Evolutionary conservation across 225 moss, liverwort and hornwort genomes (phyloP).

Genomic region (Bryoerythrophyllum caledonicum): DNA sequence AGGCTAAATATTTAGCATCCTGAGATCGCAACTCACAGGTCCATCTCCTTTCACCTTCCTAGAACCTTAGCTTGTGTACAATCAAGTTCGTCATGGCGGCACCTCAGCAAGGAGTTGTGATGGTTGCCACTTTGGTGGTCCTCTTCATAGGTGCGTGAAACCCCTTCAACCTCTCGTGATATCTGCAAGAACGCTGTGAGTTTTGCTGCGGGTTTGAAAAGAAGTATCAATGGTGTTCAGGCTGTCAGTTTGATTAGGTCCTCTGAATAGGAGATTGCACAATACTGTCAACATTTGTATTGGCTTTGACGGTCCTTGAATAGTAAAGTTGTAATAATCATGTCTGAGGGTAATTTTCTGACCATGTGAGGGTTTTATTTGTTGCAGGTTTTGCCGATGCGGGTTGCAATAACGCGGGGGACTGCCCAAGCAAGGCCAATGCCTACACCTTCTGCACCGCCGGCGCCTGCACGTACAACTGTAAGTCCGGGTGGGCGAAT

Average conservation of each 20-base stretch:
- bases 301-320: too few relatives aligned
- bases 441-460: background rate
- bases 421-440: background rate
- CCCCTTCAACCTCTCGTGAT: too few relatives aligned
- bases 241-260: too few relatives aligned
- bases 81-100: background rate
- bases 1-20: background rate
- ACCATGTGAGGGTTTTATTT: too few relatives aligned
- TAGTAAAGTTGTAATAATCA: too few relatives aligned
- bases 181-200: too few relatives aligned
- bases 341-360: too few relatives aligned
- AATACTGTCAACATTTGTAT: too few relatives aligned
- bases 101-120: background rate
- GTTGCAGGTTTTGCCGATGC: background rate
- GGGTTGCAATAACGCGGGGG: background rate
- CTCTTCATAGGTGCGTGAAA: background rate
- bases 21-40: background rate
- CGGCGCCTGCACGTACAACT: background rate
- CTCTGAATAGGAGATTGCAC: too few relatives aligned
- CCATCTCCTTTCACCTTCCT: background rate
- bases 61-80: background rate
- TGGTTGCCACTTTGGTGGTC: background rate
- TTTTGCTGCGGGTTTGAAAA: too few relatives aligned
- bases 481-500: conserved; percentile 5
- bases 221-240: too few relatives aligned